Conservation (phyloP, 31 red algal species). For the Endocladia muricata region DNA sequence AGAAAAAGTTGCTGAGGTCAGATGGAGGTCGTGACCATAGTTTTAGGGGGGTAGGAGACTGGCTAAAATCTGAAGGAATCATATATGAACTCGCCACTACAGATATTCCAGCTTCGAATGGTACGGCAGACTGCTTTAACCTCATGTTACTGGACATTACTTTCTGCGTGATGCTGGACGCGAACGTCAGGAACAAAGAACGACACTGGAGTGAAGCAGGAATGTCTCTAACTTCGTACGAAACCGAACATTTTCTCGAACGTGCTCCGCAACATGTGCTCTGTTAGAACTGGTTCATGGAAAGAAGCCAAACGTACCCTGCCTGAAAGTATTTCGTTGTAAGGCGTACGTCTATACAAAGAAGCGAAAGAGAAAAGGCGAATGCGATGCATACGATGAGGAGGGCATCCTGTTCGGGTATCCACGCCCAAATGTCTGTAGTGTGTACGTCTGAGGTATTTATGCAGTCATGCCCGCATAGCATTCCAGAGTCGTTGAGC, state of each 20-base stretch:
- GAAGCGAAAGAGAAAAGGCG: not conserved
- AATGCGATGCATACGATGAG: not conserved
- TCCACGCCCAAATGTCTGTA: conserved; percentile 6
- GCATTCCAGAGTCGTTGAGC: not conserved
- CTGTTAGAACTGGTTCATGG: conserved; percentile 13
- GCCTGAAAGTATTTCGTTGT: conserved; percentile 14
- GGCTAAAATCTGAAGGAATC: not conserved
- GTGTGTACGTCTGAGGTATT: not conserved
- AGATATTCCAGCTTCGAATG: conserved; percentile 2
- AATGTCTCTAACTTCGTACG: not conserved
- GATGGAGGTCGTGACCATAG: conserved; percentile 8
- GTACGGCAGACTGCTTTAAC: conserved; percentile 7
- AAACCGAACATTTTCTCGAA: not conserved
- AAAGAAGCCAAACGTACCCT: not conserved
- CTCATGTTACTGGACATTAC: conserved; percentile 1
- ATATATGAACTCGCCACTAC: not conserved
- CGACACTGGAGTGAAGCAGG: conserved; percentile 19
- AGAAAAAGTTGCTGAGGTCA: conserved; percentile 3
- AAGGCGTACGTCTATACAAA: not conserved
- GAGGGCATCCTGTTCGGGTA: conserved; percentile 12
- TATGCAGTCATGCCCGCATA: not conserved
- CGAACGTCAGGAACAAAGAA: not conserved
- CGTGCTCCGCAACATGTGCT: not conserved
- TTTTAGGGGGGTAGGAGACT: not conserved
- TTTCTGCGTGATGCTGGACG: not conserved